Evolutionary conservation across 176 grass and related monocot genomes (phyloP).

Genomic region (Triticum timopheevii): DNA sequence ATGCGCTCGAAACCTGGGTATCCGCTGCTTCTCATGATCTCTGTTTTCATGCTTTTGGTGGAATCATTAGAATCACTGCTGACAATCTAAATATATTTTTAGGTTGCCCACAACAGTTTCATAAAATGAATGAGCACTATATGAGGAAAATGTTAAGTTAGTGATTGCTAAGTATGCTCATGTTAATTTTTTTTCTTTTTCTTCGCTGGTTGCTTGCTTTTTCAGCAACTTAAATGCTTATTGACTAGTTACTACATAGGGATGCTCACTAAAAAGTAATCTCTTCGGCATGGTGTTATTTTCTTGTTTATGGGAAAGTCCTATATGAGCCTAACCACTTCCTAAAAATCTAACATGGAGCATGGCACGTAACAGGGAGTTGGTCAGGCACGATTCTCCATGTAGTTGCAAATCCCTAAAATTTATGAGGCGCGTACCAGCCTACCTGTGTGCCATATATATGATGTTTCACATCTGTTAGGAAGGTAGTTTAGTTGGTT

Average conservation of each 20-base stretch:
- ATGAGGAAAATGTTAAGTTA: background rate
- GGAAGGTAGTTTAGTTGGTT: background rate
- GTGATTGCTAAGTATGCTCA: background rate
- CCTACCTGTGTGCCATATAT: background rate
- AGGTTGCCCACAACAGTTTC: background rate
- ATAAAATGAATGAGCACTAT: background rate
- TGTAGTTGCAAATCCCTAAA: background rate
- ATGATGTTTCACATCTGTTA: background rate
- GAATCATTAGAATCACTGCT: background rate
- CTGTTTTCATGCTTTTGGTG: background rate
- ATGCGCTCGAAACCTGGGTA: conserved; percentile 88
- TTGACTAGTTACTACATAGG: background rate
- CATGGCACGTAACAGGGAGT: too few species aligned
- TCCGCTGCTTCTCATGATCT: background rate
- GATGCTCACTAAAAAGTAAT: background rate
- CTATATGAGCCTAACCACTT: too few species aligned
- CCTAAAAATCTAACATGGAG: too few species aligned
- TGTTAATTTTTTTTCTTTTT: background rate
- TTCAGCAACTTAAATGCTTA: background rate
- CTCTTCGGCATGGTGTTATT: background rate
- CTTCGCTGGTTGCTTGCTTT: background rate
- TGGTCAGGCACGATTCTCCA: background rate
- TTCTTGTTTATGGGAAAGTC: too few species aligned
- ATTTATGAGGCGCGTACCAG: background rate
- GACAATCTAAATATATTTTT: background rate